Conservation (phyloP, 805 yeast species). For the Lipomyces starkeyi region DNA sequence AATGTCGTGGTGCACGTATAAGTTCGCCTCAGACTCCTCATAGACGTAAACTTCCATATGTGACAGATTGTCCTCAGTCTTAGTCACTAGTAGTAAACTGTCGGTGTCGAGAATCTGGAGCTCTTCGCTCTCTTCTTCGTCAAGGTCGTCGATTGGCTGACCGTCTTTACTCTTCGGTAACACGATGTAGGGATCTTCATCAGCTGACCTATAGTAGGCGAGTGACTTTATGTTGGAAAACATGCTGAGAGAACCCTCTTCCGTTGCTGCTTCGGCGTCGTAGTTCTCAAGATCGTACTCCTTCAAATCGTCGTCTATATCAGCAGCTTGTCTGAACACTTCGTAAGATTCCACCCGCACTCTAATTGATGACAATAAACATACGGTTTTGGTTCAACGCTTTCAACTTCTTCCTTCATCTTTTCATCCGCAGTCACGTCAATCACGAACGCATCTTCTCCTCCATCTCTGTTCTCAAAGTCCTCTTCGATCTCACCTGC, state of each 20-base stretch:
- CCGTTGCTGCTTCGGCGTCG: constrained; percentile 68
- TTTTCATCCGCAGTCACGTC: constrained; percentile 33
- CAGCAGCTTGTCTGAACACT: constrained; percentile 9
- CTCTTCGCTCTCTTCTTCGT: constrained; percentile 79
- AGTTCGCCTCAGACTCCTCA: constrained; percentile 82
- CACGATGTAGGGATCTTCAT: constrained; percentile 64
- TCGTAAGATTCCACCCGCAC: background rate
- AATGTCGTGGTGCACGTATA: constrained; percentile 94
- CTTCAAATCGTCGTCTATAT: constrained; percentile 77
- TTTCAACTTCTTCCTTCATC: constrained; percentile 39
- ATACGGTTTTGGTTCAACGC: constrained; percentile 25
- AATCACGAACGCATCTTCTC: constrained; percentile 29
- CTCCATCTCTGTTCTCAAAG: constrained; percentile 24
- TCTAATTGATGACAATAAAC: background rate
- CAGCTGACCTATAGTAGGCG: constrained; percentile 51
- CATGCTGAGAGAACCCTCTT: constrained; percentile 55
- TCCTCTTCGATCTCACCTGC: constrained; percentile 21
- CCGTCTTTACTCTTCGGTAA: constrained; percentile 66
- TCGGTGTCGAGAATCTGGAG: constrained; percentile 88
- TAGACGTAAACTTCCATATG: constrained; percentile 91
- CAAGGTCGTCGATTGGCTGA: constrained; percentile 26
- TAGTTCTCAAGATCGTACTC: constrained; percentile 87
- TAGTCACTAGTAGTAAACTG: constrained; percentile 84
- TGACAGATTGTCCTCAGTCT: constrained; percentile 95
- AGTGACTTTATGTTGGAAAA: constrained; percentile 53